Percentiles rank a stretch among this genome's conserved stretches.
phyloP scores from a whole-genome alignment of 768 basidiomycete genomes.

The Tephrocybe sp. region DNA sequence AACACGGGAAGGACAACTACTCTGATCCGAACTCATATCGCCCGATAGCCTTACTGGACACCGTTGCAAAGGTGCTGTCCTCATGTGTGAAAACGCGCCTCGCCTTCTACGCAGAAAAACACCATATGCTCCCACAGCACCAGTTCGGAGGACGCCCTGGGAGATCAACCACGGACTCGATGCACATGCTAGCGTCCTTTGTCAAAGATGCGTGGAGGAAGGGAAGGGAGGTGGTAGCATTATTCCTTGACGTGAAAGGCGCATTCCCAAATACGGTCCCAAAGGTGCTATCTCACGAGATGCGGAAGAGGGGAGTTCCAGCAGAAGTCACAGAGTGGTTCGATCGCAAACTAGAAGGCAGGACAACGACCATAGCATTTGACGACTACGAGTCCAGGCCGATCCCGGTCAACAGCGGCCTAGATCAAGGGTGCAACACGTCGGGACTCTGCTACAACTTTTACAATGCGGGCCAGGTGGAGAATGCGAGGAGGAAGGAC shows the following conservation, averaged over 20 bases:
- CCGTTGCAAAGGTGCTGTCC: conserved; percentile 17
- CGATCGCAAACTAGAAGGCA: background rate
- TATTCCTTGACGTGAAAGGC: conserved; percentile 37
- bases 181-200: conserved; percentile 25
- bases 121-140: conserved; percentile 15
- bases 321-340: conserved; percentile 17
- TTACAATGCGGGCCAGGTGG: background rate
- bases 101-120: conserved; percentile 2
- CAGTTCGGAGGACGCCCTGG: conserved; percentile 30
- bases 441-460: conserved; percentile 5
- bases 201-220: conserved; percentile 36
- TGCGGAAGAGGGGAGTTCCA: conserved; percentile 24
- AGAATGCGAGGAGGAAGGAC: conserved; percentile 1
- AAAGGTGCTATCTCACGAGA: conserved; percentile 21
- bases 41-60: conserved; percentile 30
- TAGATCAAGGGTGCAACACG: conserved; percentile 6
- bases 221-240: conserved; percentile 22
- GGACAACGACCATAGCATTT: background rate
- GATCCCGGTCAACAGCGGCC: background rate
- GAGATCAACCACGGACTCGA: conserved; percentile 26
- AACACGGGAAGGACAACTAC: conserved; percentile 35
- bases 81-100: conserved; percentile 21
- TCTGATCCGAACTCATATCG: conserved; percentile 27
- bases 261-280: conserved; percentile 33
- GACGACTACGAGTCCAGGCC: background rate